A percentile compares a stretch with the other conserved stretches of the same genome.
Evolutionary conservation across 257 asterid species (phyloP).

Genomic region (Avicennia marina): DNA sequence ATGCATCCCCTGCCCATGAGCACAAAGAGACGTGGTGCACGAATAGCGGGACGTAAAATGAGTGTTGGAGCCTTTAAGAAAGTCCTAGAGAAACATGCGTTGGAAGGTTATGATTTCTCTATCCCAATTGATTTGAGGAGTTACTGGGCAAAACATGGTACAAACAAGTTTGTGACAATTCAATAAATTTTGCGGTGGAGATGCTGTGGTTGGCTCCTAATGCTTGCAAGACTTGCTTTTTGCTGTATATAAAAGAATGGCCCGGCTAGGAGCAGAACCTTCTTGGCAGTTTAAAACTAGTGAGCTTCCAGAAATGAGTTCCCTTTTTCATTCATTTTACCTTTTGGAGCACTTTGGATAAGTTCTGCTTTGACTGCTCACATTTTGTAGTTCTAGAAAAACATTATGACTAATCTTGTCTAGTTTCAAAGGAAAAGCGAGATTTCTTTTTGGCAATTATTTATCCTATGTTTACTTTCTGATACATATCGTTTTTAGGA

Average conservation of each 20-base stretch:
- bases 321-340: conserved; percentile 20
- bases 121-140: conserved; percentile 70
- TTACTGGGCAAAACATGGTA: conserved; percentile 94
- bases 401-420: conserved; percentile 17
- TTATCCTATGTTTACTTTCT: conserved; percentile 7
- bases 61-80: conserved; percentile 89
- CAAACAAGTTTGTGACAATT: conserved; percentile 86
- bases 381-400: conserved; percentile 36
- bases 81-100: conserved; percentile 73
- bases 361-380: conserved; percentile 24
- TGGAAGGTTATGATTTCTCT: conserved; percentile 67
- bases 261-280: conserved; percentile 39
- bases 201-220: conserved; percentile 23
- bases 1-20: conserved; percentile 78
- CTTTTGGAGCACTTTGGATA: conserved; percentile 23
- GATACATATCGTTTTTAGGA: conserved; percentile 6
- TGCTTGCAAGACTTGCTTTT: conserved; percentile 33
- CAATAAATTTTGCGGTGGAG: conserved; percentile 36
- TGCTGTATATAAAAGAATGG: conserved; percentile 53
- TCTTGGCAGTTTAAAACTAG: conserved; percentile 45
- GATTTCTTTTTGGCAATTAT: conserved; percentile 20
- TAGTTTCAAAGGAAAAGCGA: conserved; percentile 29
- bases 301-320: conserved; percentile 32
- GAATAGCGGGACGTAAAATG: conserved; percentile 93
- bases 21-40: conserved; percentile 72